phyloP scores from a whole-genome alignment of 164 flowering plant genomes.

The Berberis thunbergii region DNA sequence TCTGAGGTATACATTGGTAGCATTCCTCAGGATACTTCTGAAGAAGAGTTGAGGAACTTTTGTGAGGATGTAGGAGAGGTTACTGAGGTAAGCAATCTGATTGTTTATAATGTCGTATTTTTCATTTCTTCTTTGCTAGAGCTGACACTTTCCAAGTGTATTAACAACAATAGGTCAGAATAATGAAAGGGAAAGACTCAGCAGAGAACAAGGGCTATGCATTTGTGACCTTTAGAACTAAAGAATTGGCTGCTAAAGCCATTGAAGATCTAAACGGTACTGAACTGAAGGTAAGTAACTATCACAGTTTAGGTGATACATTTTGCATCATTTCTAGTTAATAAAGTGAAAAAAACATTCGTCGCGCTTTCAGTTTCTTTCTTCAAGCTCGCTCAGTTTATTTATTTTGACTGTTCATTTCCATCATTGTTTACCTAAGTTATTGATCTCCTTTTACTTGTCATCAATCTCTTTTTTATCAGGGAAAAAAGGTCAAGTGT shows the following conservation, averaged over 20 bases:
- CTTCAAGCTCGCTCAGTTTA: too few relatives aligned
- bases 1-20: conserved; percentile 87
- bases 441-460: not conserved
- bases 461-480: conserved; percentile 5
- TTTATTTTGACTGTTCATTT: too few relatives aligned
- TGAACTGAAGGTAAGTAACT: conserved; percentile 53
- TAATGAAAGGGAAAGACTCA: conserved; percentile 72
- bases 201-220: conserved; percentile 77
- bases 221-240: conserved; percentile 68
- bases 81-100: conserved; percentile 40
- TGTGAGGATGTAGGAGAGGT: conserved; percentile 76
- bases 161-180: conserved; percentile 46
- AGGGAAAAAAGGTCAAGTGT: conserved; percentile 76
- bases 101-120: not conserved
- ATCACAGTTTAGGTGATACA: not conserved
- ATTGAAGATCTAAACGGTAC: conserved; percentile 56
- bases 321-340: too few relatives aligned
- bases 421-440: not conserved
- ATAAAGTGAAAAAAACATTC: too few relatives aligned
- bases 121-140: not conserved
- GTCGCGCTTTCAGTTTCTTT: too few relatives aligned
- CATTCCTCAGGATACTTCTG: conserved; percentile 53
- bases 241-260: conserved; percentile 71
- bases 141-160: conserved; percentile 2
- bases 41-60: conserved; percentile 56